Percentiles rank a stretch among this genome's conserved stretches.
phyloP scores from a whole-genome alignment of 176 grass and related monocot species.

The Ensete glaucum region DNA sequence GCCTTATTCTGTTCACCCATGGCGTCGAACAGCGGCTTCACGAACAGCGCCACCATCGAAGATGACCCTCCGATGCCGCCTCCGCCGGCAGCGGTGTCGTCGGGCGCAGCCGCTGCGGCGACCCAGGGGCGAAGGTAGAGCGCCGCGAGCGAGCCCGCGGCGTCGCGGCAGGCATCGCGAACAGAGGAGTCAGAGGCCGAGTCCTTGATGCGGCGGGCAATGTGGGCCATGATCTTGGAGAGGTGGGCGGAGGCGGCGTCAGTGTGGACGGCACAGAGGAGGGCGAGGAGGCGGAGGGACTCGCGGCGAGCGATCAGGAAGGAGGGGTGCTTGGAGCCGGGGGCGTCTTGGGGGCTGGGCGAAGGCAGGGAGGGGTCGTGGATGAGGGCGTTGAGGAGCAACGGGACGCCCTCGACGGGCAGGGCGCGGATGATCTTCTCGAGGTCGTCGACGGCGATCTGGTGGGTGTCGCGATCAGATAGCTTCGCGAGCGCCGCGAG shows the following conservation, averaged over 20 bases:
- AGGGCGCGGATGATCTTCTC: slow-evolving; percentile 74
- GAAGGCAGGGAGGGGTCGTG: slow-evolving; percentile 40
- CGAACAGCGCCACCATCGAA: slow-evolving; percentile 44
- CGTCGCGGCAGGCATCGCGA: slow-evolving; percentile 75
- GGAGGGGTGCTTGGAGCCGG: slow-evolving; percentile 21
- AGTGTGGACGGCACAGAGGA: slow-evolving; percentile 57
- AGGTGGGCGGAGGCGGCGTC: slow-evolving; percentile 57
- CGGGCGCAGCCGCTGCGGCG: not conserved
- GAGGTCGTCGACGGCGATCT: slow-evolving; percentile 90
- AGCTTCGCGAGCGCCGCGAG: slow-evolving; percentile 75
- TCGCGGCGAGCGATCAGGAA: slow-evolving; percentile 41
- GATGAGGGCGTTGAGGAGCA: slow-evolving; percentile 63
- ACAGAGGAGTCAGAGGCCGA: slow-evolving; percentile 76
- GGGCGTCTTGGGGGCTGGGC: slow-evolving; percentile 21
- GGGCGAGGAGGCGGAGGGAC: slow-evolving; percentile 54
- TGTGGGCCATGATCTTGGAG: slow-evolving; percentile 67
- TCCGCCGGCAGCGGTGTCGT: not conserved
- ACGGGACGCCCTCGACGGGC: slow-evolving; percentile 66
- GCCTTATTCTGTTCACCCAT: slow-evolving; percentile 90
- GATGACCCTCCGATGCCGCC: slow-evolving; percentile 22
- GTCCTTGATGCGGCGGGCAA: slow-evolving; percentile 75
- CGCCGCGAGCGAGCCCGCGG: slow-evolving; percentile 48
- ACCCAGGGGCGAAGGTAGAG: slow-evolving; percentile 60
- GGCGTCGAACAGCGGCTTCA: slow-evolving; percentile 83
- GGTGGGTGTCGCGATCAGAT: slow-evolving; percentile 92